Evolutionary conservation across 768 basidiomycete genomes (phyloP), one percentile per base, ranked within the genome.

Genomic region (Suillus americanus): DNA sequence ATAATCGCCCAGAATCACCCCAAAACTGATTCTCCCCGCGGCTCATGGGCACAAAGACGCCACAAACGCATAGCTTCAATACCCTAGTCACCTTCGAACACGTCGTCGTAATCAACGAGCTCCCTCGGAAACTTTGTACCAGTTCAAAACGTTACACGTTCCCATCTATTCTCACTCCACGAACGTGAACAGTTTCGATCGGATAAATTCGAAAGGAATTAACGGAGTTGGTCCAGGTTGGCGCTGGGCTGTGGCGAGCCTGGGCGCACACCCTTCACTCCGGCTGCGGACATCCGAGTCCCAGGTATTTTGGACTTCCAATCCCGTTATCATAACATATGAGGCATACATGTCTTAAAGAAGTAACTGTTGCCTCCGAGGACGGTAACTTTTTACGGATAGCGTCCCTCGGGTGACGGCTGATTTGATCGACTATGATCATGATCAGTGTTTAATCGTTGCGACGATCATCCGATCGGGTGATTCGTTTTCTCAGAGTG

Each of bases 391-490:
- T 60, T 65, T 66, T 45, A 38, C 53, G 60, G 38, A 62, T 53
- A 62, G 30, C 62, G 67, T 69, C 67, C 71, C 66, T 57, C 62
- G 67, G 54, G 63, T 65, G 72, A 67, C 69, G 68, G 65, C 63
- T 59, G 67, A 59, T 67, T 65, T 70, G 76, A 76, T 75, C 75
- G 65, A 33, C 64, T n/a, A 62, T 66, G 74, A 77, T 77, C 75
- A 63, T 77, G 77, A 77, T 76, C 76, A 75, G 66, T 40, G 71
- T 67, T 51, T 60, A 64, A 67, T 67, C 66, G 56, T 35, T 61
- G 28, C 37, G 61, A 54, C 54, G 65, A 66, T 61, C 51, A 66
- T 62, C 65, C 63, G 66, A 66, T 65, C 70, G 68, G 60, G 59
- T 40, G 41, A 53, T 56, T 33, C 28, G 28, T 20, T 30, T 53